These are phyloP conservation scores for Hemileccinum rubropunctum DNA, from an alignment of 768 basidiomycete species.

Conservation along the genomic window DNA sequence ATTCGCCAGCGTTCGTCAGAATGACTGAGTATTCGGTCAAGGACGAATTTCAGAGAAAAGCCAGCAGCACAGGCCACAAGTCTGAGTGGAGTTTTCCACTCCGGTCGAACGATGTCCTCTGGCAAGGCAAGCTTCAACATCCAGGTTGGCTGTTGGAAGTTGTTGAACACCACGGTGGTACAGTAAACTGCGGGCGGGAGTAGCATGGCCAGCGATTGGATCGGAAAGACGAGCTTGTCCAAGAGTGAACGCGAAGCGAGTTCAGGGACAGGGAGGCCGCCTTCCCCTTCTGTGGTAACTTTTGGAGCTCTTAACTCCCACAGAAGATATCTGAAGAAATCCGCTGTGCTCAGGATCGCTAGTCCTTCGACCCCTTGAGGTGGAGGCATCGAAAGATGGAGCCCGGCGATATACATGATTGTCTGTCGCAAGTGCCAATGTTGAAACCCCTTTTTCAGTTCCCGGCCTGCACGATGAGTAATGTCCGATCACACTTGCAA, in stretches of 20 bases:
- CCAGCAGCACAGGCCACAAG: slow-evolving; percentile 28
- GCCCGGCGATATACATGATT: slow-evolving; percentile 30
- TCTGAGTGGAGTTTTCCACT: slow-evolving; percentile 25
- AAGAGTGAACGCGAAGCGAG: slow-evolving; percentile 13
- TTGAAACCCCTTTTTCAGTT: slow-evolving; percentile 15
- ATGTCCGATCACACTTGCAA: neutral
- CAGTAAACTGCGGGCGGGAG: slow-evolving; percentile 30
- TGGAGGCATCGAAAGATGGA: slow-evolving; percentile 8
- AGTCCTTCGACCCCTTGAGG: slow-evolving; percentile 24
- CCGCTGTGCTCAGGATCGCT: slow-evolving; percentile 24
- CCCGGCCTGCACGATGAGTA: slow-evolving; percentile 16
- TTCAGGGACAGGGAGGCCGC: slow-evolving; percentile 17
- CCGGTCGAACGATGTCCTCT: slow-evolving; percentile 16
- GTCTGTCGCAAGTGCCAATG: slow-evolving; percentile 12
- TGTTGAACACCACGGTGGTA: slow-evolving; percentile 24
- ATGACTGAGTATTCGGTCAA: slow-evolving; percentile 8
- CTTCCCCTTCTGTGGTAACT: slow-evolving; percentile 8
- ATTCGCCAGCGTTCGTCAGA: slow-evolving; percentile 31
- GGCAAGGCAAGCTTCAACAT: slow-evolving; percentile 28
- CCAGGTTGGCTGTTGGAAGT: slow-evolving; percentile 37
- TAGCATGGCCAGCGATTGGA: slow-evolving; percentile 23
- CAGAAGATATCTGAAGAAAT: slow-evolving; percentile 20
- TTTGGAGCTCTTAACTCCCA: slow-evolving; percentile 4
- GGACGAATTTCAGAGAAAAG: slow-evolving; percentile 15
- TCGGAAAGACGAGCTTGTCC: slow-evolving; percentile 27